A percentile compares a stretch with the other conserved stretches of the same genome.
These are phyloP conservation scores for Collybiopsis luxurians DNA, from an alignment of 768 basidiomycete genomes.

Conservation along the genomic window DNA sequence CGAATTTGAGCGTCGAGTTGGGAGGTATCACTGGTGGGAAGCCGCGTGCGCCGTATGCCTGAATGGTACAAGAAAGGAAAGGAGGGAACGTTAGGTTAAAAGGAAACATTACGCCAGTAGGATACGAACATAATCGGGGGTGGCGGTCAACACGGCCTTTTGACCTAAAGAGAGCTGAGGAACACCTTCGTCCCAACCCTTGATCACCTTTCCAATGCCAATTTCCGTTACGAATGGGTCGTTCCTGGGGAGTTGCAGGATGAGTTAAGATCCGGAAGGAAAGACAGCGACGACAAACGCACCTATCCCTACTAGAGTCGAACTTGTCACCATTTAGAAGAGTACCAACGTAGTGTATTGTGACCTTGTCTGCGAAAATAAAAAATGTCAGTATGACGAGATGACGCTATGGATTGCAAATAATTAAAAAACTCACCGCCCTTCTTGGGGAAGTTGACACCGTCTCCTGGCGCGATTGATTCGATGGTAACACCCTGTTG, in stretches of 20 bases:
- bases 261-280: neutral
- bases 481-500: conserved; percentile 71
- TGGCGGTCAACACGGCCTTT: conserved; percentile 66
- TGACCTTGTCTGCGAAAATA: conserved; percentile 54
- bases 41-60: conserved; percentile 76
- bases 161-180: conserved; percentile 72
- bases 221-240: conserved; percentile 68
- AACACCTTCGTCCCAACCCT: conserved; percentile 93
- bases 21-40: conserved; percentile 80
- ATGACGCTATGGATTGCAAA: neutral
- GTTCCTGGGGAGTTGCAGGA: conserved; percentile 40
- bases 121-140: conserved; percentile 76
- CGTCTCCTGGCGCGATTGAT: conserved; percentile 57
- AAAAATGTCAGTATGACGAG: neutral
- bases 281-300: conserved; percentile 15
- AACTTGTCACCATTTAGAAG: conserved; percentile 61
- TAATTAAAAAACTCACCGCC: conserved; percentile 54
- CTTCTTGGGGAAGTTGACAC: conserved; percentile 56
- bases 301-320: conserved; percentile 82
- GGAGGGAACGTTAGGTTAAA: neutral
- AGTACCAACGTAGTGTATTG: conserved; percentile 80
- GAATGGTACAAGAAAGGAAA: neutral
- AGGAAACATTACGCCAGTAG: neutral
- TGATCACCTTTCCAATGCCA: conserved; percentile 81
- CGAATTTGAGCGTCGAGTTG: conserved; percentile 73